phyloP scores from a whole-genome alignment of 106 monocot genomes.

The Allium fistulosum region DNA sequence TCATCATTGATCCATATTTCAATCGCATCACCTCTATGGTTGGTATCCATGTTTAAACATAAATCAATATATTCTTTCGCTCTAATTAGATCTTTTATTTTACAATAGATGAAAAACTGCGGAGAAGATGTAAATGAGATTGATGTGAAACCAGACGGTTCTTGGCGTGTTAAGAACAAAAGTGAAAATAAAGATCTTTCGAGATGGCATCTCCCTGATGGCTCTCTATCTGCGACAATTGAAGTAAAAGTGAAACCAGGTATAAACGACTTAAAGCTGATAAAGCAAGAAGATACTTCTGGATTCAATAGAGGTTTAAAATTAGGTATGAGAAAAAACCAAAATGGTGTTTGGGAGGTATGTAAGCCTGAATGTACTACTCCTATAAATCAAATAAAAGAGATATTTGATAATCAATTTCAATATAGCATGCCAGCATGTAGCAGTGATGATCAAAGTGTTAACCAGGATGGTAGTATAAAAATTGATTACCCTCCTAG shows the following conservation, averaged over 20 bases:
- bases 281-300: slow-evolving; percentile 42
- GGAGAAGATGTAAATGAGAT: slow-evolving; percentile 83
- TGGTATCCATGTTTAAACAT: slow-evolving; percentile 2
- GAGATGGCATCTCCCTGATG: slow-evolving; percentile 85
- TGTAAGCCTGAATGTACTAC: slow-evolving; percentile 31
- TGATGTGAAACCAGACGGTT: slow-evolving; percentile 86
- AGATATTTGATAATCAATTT: slow-evolving; percentile 17
- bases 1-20: slow-evolving; percentile 96
- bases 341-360: slow-evolving; percentile 46
- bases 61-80: neutral
- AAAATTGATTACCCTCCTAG: slow-evolving; percentile 26
- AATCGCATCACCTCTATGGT: slow-evolving; percentile 87
- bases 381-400: slow-evolving; percentile 20
- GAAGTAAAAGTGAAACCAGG: slow-evolving; percentile 24
- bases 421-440: slow-evolving; percentile 28
- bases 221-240: slow-evolving; percentile 27
- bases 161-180: slow-evolving; percentile 83
- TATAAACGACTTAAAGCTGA: slow-evolving; percentile 13
- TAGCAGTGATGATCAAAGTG: slow-evolving; percentile 46
- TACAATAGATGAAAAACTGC: slow-evolving; percentile 57
- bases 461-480: slow-evolving; percentile 48
- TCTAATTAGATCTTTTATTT: neutral
- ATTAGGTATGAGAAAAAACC: slow-evolving; percentile 45
- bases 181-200: slow-evolving; percentile 35
- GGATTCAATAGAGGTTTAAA: slow-evolving; percentile 35